Base-by-base conservation (phyloP, 805 yeast species). In the Soucietia sequanensis region DNA sequence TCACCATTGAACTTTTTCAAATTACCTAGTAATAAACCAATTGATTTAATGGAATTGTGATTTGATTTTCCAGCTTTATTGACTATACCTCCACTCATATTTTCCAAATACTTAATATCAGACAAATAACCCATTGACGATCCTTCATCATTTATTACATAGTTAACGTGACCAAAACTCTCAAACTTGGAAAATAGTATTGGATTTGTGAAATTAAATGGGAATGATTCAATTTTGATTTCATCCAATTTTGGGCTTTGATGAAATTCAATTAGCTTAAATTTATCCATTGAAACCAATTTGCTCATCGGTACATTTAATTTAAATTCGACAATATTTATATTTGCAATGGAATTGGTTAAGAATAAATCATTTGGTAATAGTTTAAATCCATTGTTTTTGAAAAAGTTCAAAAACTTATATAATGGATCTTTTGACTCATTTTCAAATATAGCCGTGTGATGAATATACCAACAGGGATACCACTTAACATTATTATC, bases 81-180 rank as follows among this genome's bases (percentile, higher is more conserved):
- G 7, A 45, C 69, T 4, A 64, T 38, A 0, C 67, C 74, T 6
- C 78, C 78, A 8, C 54, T 44, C 70, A 68, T 68, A 39, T 71
- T 72, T 34, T 72, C 77, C 39, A 72, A 34, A 43, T 61, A 72
- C 46, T 59, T 65, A 10, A 58, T 44, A 44, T 72, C 78, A 12
- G 65, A 46, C 5, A 71, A 43, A 41, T 52, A 59, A 9, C 59
- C 60, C 12, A 41, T 28, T 4, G 24, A 14, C 15, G 26, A 24
- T 2, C 31, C 41, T 31, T 46, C 30, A 6, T 42, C 36, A 11
- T 41, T 30, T 29, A 55, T 39, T 13, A 38, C 38, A 33, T 56
- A 56, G 30, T 56, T 62, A 8, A 66, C 34, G 3, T 41, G 30
- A 3, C 65, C 65, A 3, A 38, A 28, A 8, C 56, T 47, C 2